A percentile compares a stretch with the other conserved stretches of the same genome.
phyloP scores from a whole-genome alignment of 2,329 filamentous ascomycete genomes.

The Plenodomus lindquistii region DNA sequence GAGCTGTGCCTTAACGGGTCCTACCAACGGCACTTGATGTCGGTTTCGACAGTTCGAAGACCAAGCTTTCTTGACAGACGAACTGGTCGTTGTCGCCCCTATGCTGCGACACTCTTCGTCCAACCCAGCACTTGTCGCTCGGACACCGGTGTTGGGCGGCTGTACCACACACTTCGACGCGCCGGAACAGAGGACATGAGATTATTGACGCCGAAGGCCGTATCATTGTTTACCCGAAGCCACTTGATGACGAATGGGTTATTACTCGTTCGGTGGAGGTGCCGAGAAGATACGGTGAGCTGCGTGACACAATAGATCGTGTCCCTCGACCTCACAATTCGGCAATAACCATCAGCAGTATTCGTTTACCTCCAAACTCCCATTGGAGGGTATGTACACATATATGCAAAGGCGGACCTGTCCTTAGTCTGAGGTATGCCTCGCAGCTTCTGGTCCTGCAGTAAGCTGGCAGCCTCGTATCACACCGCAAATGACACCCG shows the following conservation, averaged over 20 bases:
- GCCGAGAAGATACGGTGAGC: constrained; percentile 27
- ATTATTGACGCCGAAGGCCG: background rate
- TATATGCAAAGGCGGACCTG: constrained; percentile 8
- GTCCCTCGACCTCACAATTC: constrained; percentile 10
- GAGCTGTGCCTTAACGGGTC: background rate
- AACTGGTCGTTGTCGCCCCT: constrained; percentile 8
- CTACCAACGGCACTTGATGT: background rate
- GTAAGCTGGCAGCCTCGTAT: constrained; percentile 11
- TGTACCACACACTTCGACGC: background rate
- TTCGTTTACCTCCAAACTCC: background rate
- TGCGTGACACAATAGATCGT: constrained; percentile 20
- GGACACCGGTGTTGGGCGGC: background rate
- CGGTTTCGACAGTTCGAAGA: background rate
- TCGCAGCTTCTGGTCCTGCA: constrained; percentile 24
- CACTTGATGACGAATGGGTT: constrained; percentile 11
- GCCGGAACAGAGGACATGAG: background rate
- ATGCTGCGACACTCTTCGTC: background rate
- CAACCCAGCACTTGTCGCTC: constrained; percentile 7
- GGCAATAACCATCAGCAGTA: constrained; percentile 10
- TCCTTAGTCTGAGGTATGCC: constrained; percentile 11
- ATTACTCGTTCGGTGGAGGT: constrained; percentile 2
- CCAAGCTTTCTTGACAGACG: constrained; percentile 14
- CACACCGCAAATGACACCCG: constrained; percentile 18
- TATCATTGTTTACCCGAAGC: constrained; percentile 11
- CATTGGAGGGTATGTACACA: background rate